Conservation (phyloP, 352 stramenopile genomes). For the Pseudoperonospora humuli region DNA sequence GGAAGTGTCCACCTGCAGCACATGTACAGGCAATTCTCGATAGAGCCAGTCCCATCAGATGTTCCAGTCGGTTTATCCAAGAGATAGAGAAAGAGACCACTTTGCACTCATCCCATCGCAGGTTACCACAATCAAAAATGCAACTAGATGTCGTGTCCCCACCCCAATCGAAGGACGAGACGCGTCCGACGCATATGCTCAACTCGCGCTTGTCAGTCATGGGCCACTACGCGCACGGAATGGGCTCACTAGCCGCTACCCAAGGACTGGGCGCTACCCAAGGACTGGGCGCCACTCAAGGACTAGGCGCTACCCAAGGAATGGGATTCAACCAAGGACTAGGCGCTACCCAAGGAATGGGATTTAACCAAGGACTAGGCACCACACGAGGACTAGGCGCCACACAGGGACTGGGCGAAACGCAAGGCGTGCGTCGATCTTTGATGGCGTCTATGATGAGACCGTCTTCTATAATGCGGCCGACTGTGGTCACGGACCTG, state of each 20-base stretch:
- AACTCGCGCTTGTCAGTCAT: slow-evolving; percentile 26
- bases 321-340: slow-evolving; percentile 1
- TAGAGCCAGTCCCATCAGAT: no score
- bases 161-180: slow-evolving; percentile 5
- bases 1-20: no score
- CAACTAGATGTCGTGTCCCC: slow-evolving; percentile 12
- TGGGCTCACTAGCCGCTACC: no score
- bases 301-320: not conserved
- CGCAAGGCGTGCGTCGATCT: slow-evolving; percentile 15
- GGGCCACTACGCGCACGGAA: slow-evolving; percentile 16
- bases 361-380: slow-evolving; percentile 2
- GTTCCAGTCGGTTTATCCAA: no score
- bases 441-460: slow-evolving; percentile 24
- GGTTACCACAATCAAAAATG: no score
- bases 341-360: not conserved
- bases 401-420: slow-evolving; percentile 5
- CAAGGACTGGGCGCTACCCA: slow-evolving; percentile 6
- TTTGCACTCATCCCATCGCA: no score
- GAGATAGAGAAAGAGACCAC: no score
- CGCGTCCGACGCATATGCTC: slow-evolving; percentile 18
- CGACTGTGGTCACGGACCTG: slow-evolving; percentile 41
- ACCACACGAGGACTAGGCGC: not conserved
- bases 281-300: slow-evolving; percentile 4
- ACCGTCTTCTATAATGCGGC: slow-evolving; percentile 33
- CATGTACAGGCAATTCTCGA: no score